phyloP scores from a whole-genome alignment of 2,329 filamentous ascomycete genomes.

The Ophiostoma perfectum region DNA sequence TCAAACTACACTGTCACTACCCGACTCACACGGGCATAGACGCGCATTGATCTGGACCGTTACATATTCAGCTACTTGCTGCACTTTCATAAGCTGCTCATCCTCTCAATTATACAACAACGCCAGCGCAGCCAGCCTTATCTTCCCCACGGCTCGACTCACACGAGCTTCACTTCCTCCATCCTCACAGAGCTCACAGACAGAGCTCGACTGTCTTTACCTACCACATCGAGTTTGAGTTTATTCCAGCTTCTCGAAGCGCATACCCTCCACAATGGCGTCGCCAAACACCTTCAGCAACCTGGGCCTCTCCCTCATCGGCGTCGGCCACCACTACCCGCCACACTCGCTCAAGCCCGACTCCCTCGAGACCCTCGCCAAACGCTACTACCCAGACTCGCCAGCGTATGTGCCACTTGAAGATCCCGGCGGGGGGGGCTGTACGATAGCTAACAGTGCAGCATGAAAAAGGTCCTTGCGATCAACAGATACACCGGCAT shows the following conservation, averaged over 20 bases:
- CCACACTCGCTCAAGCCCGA: conserved; percentile 48
- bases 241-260: too few relatives aligned
- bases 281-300: conserved; percentile 41
- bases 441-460: conserved; percentile 30
- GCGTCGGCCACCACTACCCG: conserved; percentile 56
- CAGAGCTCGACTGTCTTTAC: not conserved
- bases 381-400: conserved; percentile 55
- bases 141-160: not conserved
- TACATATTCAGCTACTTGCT: too few relatives aligned
- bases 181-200: not conserved
- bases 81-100: not conserved
- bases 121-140: not conserved
- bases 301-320: conserved; percentile 56
- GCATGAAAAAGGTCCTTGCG: conserved; percentile 57
- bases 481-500: conserved; percentile 63
- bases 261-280: conserved; percentile 35
- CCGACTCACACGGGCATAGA: too few relatives aligned
- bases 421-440: too few relatives aligned
- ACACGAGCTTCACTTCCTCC: not conserved
- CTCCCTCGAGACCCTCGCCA: conserved; percentile 47
- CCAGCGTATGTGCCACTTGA: conserved; percentile 44
- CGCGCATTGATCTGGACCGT: too few relatives aligned
- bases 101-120: not conserved
- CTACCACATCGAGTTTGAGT: too few relatives aligned
- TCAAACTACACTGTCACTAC: too few relatives aligned